phyloP scores from a whole-genome alignment of 148 eudicot genomes.

The Amaranthus cruentus region DNA sequence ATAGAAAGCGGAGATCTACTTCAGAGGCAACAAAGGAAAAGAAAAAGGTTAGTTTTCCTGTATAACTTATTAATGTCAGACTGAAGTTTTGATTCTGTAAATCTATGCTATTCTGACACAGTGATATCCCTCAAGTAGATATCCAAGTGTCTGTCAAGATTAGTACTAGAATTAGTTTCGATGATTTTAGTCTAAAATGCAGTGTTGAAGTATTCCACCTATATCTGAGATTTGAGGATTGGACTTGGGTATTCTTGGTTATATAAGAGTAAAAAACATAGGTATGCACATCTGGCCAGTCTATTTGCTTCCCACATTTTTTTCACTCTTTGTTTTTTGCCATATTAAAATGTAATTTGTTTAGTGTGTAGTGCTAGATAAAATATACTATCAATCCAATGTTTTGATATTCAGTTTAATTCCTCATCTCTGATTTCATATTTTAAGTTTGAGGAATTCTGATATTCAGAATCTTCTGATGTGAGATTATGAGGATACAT shows the following conservation, averaged over 20 bases:
- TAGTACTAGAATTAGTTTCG: no score
- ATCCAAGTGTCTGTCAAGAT: no score
- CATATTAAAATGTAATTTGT: neutral
- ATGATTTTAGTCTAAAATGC: no score
- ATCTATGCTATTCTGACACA: no score
- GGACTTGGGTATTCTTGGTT: no score
- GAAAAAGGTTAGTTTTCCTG: slow-evolving; percentile 59
- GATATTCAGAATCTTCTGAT: neutral
- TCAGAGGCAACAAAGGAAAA: slow-evolving; percentile 38
- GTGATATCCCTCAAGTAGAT: no score
- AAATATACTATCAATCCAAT: neutral
- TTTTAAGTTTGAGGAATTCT: neutral
- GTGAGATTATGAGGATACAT: neutral
- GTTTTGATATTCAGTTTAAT: neutral
- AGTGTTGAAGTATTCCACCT: no score
- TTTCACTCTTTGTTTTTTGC: neutral
- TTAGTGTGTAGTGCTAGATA: neutral
- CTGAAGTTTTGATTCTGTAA: no score
- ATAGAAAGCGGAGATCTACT: slow-evolving; percentile 19
- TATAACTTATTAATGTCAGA: slow-evolving; percentile 6
- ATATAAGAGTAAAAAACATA: neutral
- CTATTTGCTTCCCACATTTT: neutral
- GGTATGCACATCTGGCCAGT: slow-evolving; percentile 1
- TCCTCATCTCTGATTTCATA: neutral
- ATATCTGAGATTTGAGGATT: no score